phyloP scores from a whole-genome alignment of 208 protist genomes.

The Crithidia thermophila region DNA sequence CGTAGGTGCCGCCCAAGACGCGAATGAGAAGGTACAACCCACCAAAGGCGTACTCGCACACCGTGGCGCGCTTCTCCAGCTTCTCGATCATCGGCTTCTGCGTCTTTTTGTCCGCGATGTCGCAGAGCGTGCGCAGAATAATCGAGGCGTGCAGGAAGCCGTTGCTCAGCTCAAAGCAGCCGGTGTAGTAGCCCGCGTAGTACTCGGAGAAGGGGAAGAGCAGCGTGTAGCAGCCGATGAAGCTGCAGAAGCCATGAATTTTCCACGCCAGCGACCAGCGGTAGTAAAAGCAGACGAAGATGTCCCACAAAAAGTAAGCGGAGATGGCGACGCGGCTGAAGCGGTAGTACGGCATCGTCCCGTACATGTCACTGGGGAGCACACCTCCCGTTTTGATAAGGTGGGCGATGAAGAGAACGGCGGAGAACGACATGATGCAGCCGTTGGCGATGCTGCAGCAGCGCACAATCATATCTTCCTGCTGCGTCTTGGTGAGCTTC shows the following conservation, averaged over 20 bases:
- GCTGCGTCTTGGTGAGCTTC: conserved; percentile 33
- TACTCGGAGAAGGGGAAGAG: conserved; percentile 79
- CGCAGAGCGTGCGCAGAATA: conserved; percentile 48
- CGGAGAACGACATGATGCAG: conserved; percentile 63
- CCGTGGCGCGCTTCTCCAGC: conserved; percentile 20
- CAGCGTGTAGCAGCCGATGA: conserved; percentile 68
- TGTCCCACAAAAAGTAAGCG: conserved; percentile 85
- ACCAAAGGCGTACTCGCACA: conserved; percentile 66
- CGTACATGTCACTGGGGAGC: conserved; percentile 52
- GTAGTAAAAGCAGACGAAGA: conserved; percentile 76
- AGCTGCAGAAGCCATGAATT: conserved; percentile 71
- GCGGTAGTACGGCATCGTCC: conserved; percentile 55
- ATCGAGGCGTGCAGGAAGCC: conserved; percentile 65
- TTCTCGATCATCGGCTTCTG: conserved; percentile 27
- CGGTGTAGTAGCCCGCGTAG: conserved; percentile 81
- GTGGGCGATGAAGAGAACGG: conserved; percentile 61
- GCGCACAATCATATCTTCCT: conserved; percentile 71
- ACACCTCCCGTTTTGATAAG: conserved; percentile 31
- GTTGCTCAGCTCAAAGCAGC: conserved; percentile 86
- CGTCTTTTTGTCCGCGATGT: conserved; percentile 16
- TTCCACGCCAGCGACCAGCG: conserved; percentile 76
- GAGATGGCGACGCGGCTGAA: conserved; percentile 72
- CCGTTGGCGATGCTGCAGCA: conserved; percentile 70
- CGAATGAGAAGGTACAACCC: conserved; percentile 70
- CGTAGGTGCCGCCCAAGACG: conserved; percentile 64